Percentiles rank a stretch among this genome's conserved stretches.
These are phyloP conservation scores for Fraxinus anomala DNA, from an alignment of 257 asterid species.

Conservation along the genomic window DNA sequence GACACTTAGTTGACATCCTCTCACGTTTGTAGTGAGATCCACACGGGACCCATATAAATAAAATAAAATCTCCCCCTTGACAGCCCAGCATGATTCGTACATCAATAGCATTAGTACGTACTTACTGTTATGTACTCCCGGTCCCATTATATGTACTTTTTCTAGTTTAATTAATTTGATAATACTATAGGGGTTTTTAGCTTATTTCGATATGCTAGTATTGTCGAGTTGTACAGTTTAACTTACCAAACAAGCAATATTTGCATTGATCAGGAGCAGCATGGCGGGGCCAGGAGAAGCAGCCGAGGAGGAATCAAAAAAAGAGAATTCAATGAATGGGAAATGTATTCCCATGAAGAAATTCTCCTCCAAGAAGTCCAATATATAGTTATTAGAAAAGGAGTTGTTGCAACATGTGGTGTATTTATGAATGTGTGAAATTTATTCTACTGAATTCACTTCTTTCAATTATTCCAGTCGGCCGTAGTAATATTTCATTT, in stretches of 20 bases:
- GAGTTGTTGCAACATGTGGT: background rate
- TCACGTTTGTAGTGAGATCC: too few species aligned
- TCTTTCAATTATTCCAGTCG: background rate
- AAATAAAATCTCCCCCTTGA: too few species aligned
- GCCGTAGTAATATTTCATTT: background rate
- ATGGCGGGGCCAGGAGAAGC: conserved; percentile 44
- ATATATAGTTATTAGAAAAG: conserved; percentile 35
- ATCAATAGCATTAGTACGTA: background rate
- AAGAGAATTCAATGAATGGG: conserved; percentile 50
- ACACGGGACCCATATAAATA: too few species aligned
- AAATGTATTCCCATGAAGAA: conserved; percentile 78
- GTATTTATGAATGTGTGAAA: conserved; percentile 22
- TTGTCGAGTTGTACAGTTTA: background rate
- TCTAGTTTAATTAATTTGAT: background rate
- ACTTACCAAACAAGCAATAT: background rate
- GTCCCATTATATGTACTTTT: background rate
- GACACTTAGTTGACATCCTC: too few species aligned
- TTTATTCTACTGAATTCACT: conserved; percentile 5
- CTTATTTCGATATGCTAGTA: background rate
- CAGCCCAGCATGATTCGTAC: too few species aligned
- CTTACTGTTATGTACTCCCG: background rate
- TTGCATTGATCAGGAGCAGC: conserved; percentile 40
- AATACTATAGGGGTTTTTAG: background rate
- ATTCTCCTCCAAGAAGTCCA: conserved; percentile 48
- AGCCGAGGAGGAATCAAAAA: conserved; percentile 37